A percentile compares a stretch with the other conserved stretches of the same genome.
These are phyloP conservation scores for Leccinum incarnatum DNA, from an alignment of 768 basidiomycete genomes.

Conservation along the genomic window DNA sequence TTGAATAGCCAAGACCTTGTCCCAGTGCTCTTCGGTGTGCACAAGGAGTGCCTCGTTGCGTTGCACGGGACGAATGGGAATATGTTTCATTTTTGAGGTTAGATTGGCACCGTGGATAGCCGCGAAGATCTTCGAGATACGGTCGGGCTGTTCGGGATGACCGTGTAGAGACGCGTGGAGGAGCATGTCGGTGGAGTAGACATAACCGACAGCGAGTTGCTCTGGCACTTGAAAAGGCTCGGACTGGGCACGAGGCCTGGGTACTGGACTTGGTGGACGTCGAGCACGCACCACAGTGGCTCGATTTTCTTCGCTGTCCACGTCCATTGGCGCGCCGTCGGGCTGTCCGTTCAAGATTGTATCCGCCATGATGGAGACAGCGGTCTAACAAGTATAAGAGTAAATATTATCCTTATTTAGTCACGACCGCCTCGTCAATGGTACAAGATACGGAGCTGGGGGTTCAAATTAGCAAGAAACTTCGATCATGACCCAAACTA, in stretches of 20 bases:
- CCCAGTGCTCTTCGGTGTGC: constrained; percentile 90
- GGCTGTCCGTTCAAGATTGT: constrained; percentile 20
- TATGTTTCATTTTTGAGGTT: constrained; percentile 67
- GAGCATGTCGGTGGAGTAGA: constrained; percentile 87
- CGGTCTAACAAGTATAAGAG: background rate
- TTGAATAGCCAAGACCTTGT: constrained; percentile 80
- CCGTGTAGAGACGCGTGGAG: constrained; percentile 65
- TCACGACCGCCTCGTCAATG: background rate
- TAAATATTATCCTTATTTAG: background rate
- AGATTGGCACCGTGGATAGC: constrained; percentile 59
- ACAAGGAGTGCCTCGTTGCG: constrained; percentile 84
- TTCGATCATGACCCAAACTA: background rate
- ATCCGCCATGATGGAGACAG: background rate
- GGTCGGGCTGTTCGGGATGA: constrained; percentile 75
- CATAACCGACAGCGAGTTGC: constrained; percentile 63
- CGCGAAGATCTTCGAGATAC: constrained; percentile 76
- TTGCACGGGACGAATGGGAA: constrained; percentile 72
- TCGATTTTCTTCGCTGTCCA: constrained; percentile 21
- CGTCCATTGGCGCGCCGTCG: constrained; percentile 27
- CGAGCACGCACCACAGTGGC: constrained; percentile 1
- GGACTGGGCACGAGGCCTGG: constrained; percentile 26
- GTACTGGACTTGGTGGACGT: constrained; percentile 21
- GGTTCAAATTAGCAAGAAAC: too few relatives aligned
- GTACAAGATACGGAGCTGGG: background rate
- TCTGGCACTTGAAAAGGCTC: constrained; percentile 29